Conservation (phyloP, 768 basidiomycete genomes). For the Leccinum imitatum region DNA sequence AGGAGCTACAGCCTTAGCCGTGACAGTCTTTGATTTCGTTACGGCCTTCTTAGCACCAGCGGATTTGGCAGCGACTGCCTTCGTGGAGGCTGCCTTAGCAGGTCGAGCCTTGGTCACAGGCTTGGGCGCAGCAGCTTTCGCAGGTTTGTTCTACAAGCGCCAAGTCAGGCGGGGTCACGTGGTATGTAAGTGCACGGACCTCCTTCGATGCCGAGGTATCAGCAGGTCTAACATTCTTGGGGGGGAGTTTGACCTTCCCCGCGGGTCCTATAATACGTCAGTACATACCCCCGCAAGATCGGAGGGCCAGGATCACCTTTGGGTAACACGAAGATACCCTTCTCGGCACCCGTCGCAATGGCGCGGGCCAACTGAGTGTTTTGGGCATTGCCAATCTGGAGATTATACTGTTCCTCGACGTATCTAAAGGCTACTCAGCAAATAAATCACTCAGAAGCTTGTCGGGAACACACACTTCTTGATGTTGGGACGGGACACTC, state of each 20-base stretch:
- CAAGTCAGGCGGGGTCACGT: slow-evolving; percentile 23
- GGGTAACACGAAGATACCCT: slow-evolving; percentile 80
- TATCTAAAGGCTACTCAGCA: slow-evolving; percentile 49
- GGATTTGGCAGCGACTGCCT: slow-evolving; percentile 25
- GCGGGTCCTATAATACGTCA: slow-evolving; percentile 36
- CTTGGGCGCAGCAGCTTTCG: slow-evolving; percentile 34
- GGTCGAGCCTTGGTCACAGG: slow-evolving; percentile 23
- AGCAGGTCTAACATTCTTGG: slow-evolving; percentile 51
- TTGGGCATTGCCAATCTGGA: slow-evolving; percentile 79
- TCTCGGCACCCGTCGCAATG: slow-evolving; percentile 78
- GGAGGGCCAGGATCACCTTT: slow-evolving; percentile 57
- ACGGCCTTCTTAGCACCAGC: slow-evolving; percentile 25
- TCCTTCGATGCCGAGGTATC: slow-evolving; percentile 57
- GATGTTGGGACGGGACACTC: slow-evolving; percentile 88
- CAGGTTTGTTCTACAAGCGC: slow-evolving; percentile 27
- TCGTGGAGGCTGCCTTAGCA: slow-evolving; percentile 28
- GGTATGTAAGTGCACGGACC: slow-evolving; percentile 39
- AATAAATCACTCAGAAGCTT: slow-evolving; percentile 12
- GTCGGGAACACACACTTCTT: slow-evolving; percentile 69
- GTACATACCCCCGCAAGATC: not conserved
- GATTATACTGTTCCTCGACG: slow-evolving; percentile 79
- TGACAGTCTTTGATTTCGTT: slow-evolving; percentile 39
- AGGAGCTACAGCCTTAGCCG: slow-evolving; percentile 37
- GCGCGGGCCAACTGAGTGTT: slow-evolving; percentile 77
- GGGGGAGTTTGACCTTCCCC: slow-evolving; percentile 66